phyloP scores from a whole-genome alignment of 495 filamentous ascomycete species.

The Trichoderma orchidacearum region DNA sequence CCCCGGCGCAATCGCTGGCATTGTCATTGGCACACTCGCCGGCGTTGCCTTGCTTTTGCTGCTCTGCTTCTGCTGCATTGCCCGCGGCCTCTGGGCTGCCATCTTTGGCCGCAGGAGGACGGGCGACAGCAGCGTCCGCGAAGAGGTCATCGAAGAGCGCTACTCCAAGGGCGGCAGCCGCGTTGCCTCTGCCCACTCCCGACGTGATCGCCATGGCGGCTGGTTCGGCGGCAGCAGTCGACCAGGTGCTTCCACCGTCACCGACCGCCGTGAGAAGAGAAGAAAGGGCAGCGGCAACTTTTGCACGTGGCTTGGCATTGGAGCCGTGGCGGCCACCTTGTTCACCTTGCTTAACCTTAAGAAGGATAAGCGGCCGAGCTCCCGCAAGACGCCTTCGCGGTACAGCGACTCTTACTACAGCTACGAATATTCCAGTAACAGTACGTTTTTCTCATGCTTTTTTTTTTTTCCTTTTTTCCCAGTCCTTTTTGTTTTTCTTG shows the following conservation, averaged over 20 bases:
- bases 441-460: constrained; percentile 25
- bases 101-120: constrained; percentile 48
- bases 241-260: constrained; percentile 28
- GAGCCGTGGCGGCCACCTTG: constrained; percentile 50
- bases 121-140: constrained; percentile 23
- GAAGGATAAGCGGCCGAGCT: constrained; percentile 36
- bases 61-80: constrained; percentile 62
- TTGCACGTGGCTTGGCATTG: constrained; percentile 38
- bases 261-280: constrained; percentile 38
- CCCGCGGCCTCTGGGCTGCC: constrained; percentile 51
- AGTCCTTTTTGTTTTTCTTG: not conserved
- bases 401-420: constrained; percentile 34
- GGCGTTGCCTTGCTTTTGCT: constrained; percentile 60
- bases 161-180: constrained; percentile 39
- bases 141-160: constrained; percentile 51
- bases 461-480: not conserved
- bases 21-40: constrained; percentile 76
- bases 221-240: constrained; percentile 49
- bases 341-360: constrained; percentile 66
- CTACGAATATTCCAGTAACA: constrained; percentile 31
- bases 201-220: constrained; percentile 31
- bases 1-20: constrained; percentile 84
- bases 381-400: constrained; percentile 31
- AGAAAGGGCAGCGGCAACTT: constrained; percentile 19
- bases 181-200: constrained; percentile 11